These are phyloP conservation scores for Vaccinium macrocarpon DNA, from an alignment of 148 eudicot genomes.

Conservation along the genomic window DNA sequence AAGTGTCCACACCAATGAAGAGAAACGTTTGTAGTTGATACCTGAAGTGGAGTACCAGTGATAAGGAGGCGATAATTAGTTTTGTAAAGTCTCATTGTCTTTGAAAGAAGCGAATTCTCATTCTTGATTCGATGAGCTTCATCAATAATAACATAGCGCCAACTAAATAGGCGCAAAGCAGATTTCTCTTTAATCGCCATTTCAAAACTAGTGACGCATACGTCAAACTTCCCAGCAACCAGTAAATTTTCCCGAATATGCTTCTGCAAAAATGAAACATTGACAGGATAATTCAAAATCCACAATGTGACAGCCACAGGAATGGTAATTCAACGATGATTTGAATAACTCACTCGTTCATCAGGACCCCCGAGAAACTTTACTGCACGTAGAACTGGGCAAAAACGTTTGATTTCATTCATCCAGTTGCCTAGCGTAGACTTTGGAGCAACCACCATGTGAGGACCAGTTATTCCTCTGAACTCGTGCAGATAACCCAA, in stretches of 20 bases:
- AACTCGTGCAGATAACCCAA: conserved; percentile 91
- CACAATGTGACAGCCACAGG: neutral
- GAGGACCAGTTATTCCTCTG: conserved; percentile 97
- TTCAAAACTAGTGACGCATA: conserved; percentile 98
- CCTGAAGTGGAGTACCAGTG: conserved; percentile 99
- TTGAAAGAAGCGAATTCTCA: conserved; percentile 96
- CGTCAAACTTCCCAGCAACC: conserved; percentile 98
- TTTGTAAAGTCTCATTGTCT: conserved; percentile 90
- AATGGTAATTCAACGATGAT: neutral
- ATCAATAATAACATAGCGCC: conserved; percentile 98
- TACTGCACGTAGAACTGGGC: conserved; percentile 82
- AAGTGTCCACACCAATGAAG: neutral
- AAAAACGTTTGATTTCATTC: conserved; percentile 96
- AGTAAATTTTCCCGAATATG: conserved; percentile 82
- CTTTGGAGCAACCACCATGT: conserved; percentile 99
- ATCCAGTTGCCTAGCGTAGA: conserved; percentile 99
- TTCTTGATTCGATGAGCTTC: conserved; percentile 99
- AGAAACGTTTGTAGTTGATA: conserved; percentile 16
- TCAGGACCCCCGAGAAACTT: conserved; percentile 94
- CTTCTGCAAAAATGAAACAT: conserved; percentile 40
- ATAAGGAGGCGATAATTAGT: conserved; percentile 93
- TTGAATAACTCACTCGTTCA: conserved; percentile 63
- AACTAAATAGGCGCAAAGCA: conserved; percentile 80
- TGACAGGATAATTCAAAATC: neutral
- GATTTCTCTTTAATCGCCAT: conserved; percentile 96